Evolutionary conservation across 768 basidiomycete species (phyloP).

Genomic region (Serendipita vermifera): DNA sequence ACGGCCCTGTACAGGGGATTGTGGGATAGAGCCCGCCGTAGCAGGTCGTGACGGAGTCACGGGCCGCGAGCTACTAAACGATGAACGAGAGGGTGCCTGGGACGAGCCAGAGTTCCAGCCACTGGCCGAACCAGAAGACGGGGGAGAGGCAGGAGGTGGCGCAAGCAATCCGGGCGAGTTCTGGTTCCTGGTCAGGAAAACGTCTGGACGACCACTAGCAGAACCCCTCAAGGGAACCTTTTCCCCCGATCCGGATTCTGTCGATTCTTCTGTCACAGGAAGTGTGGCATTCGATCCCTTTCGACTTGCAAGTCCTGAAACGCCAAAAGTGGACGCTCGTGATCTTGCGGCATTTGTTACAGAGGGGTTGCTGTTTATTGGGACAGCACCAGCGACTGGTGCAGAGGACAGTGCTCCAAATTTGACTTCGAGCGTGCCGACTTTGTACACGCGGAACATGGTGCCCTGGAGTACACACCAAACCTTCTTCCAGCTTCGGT

Average conservation of each 20-base stretch:
- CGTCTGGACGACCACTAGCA: background rate
- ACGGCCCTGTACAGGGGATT: background rate
- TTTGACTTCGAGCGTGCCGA: conserved; percentile 13
- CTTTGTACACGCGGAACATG: conserved; percentile 63
- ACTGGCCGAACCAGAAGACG: background rate
- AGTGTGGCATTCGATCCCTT: no score
- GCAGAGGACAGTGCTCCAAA: conserved; percentile 12
- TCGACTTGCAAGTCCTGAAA: no score
- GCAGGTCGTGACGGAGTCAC: background rate
- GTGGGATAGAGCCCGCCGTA: background rate
- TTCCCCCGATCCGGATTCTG: background rate
- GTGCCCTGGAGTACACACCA: conserved; percentile 90
- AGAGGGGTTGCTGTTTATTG: no score
- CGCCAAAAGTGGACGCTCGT: no score
- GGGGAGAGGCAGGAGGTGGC: background rate
- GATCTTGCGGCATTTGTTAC: no score
- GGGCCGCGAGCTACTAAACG: conserved; percentile 8
- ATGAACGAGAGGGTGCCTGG: background rate
- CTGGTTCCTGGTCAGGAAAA: background rate
- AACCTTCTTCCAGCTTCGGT: conserved; percentile 83
- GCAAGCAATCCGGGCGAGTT: background rate
- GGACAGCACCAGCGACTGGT: conserved; percentile 15
- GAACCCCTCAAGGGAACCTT: conserved; percentile 1
- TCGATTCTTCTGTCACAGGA: background rate
- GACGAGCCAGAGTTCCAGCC: conserved; percentile 9